Evolutionary conservation across 441 rosid genomes (phyloP).

Genomic region (Gossypium lobatum): DNA sequence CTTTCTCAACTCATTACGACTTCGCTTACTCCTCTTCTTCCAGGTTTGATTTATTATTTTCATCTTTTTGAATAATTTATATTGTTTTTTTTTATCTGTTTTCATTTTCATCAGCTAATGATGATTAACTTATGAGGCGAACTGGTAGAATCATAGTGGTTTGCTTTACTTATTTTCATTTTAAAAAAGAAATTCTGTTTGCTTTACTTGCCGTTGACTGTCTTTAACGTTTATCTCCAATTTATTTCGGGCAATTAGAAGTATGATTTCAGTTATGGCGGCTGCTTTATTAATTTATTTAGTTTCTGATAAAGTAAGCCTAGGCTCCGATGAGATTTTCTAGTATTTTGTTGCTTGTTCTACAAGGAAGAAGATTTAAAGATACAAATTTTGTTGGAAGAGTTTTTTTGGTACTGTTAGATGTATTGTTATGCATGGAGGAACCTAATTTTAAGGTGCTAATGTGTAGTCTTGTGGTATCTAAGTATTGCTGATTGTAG

Average conservation of each 20-base stretch:
- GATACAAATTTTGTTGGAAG: conserved; percentile 12
- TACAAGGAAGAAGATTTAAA: not conserved
- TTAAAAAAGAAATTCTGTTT: not conserved
- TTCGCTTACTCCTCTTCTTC: conserved; percentile 45
- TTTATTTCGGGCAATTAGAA: conserved; percentile 16
- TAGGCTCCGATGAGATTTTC: not conserved
- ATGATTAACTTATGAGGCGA: conserved; percentile 8
- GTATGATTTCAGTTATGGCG: not conserved
- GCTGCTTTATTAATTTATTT: not conserved
- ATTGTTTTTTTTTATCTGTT: not conserved
- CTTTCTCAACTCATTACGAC: conserved; percentile 30
- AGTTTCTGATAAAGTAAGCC: not conserved
- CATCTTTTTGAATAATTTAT: not conserved
- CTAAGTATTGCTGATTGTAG: not conserved
- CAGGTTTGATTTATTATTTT: conserved; percentile 40
- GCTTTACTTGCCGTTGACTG: conserved; percentile 21
- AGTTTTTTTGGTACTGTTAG: not conserved
- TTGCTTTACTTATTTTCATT: conserved; percentile 12
- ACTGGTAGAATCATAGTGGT: conserved; percentile 8
- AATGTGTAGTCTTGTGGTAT: not conserved
- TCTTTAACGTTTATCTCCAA: conserved; percentile 18
- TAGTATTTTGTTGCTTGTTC: conserved; percentile 10
- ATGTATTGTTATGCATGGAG: not conserved
- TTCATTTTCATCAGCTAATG: not conserved
- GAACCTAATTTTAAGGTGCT: conserved; percentile 8